phyloP scores from a whole-genome alignment of 2,329 filamentous ascomycete genomes.

The Beauveria sp. region DNA sequence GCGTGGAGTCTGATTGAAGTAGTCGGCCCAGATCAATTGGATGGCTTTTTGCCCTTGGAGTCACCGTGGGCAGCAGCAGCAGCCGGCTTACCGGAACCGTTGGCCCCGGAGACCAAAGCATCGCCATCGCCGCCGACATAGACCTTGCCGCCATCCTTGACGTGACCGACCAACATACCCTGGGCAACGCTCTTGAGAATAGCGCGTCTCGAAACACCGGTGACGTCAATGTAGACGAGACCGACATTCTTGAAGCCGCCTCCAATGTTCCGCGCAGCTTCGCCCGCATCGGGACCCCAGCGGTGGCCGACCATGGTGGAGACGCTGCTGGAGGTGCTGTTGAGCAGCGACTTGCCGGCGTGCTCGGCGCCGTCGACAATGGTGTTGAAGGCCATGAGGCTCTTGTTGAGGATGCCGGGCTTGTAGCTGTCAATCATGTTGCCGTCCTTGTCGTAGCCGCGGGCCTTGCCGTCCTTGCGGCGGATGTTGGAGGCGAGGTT shows the following conservation, averaged over 20 bases:
- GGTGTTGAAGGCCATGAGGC: conserved; percentile 91
- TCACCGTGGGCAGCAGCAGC: conserved; percentile 20
- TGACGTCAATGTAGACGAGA: conserved; percentile 92
- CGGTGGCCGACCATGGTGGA: conserved; percentile 81
- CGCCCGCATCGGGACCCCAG: conserved; percentile 79
- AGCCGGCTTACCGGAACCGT: conserved; percentile 9
- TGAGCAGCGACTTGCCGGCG: conserved; percentile 70
- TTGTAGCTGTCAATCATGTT: conserved; percentile 62
- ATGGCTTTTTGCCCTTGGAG: conserved; percentile 10
- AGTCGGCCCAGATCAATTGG: not conserved
- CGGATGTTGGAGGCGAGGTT: conserved; percentile 71
- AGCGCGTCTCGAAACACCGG: conserved; percentile 81
- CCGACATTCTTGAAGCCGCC: conserved; percentile 93
- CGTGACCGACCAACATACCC: conserved; percentile 84
- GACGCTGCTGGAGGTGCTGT: conserved; percentile 67
- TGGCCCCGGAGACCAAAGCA: conserved; percentile 1
- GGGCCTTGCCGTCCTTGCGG: conserved; percentile 43
- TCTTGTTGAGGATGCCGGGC: conserved; percentile 90
- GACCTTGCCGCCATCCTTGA: conserved; percentile 64
- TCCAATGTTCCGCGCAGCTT: conserved; percentile 66
- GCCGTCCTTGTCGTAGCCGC: conserved; percentile 63
- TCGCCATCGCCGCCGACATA: conserved; percentile 61
- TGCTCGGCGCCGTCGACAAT: conserved; percentile 90
- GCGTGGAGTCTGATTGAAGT: not conserved
- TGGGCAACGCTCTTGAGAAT: conserved; percentile 93